Evolutionary conservation across 352 stramenopile genomes (phyloP).

Genomic region (Phytophthora pluvialis): DNA sequence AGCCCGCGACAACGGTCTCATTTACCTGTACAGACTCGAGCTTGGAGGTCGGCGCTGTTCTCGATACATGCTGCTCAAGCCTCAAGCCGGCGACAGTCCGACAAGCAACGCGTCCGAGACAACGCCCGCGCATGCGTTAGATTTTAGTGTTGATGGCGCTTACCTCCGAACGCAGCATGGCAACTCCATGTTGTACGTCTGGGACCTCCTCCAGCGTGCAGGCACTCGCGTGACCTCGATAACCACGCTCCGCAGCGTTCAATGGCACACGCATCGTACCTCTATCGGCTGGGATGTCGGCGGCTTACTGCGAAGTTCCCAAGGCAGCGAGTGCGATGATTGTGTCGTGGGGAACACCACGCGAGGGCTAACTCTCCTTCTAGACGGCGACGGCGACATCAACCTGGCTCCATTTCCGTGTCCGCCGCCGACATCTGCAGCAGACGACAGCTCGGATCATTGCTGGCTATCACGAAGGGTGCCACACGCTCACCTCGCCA

Average conservation of each 20-base stretch:
- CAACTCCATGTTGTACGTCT: conserved; percentile 47
- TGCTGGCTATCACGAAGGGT: conserved; percentile 30
- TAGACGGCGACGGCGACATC: conserved; percentile 27
- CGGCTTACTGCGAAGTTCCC: conserved; percentile 6
- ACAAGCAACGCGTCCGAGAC: not conserved
- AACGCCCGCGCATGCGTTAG: conserved; percentile 46
- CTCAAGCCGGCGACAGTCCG: conserved; percentile 29
- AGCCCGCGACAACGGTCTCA: conserved; percentile 61
- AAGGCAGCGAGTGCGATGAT: not conserved
- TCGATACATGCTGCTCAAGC: conserved; percentile 65
- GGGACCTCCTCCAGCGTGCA: conserved; percentile 59
- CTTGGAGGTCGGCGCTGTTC: conserved; percentile 36
- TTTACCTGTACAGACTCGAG: conserved; percentile 79
- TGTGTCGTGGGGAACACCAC: conserved; percentile 21
- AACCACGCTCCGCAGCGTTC: conserved; percentile 44
- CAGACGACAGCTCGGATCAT: conserved; percentile 12
- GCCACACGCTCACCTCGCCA: conserved; percentile 33
- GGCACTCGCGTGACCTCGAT: conserved; percentile 60
- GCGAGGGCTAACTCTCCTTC: conserved; percentile 21
- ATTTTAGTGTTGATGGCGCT: conserved; percentile 69
- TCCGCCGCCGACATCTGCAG: conserved; percentile 4
- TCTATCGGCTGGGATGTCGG: conserved; percentile 46
- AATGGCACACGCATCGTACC: conserved; percentile 63
- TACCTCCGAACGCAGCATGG: conserved; percentile 70
- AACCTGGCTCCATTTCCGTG: conserved; percentile 34